A percentile compares a stretch with the other conserved stretches of the same genome.
Evolutionary conservation across 306 rosid species (phyloP).

Genomic region (Gillenia trifoliata): DNA sequence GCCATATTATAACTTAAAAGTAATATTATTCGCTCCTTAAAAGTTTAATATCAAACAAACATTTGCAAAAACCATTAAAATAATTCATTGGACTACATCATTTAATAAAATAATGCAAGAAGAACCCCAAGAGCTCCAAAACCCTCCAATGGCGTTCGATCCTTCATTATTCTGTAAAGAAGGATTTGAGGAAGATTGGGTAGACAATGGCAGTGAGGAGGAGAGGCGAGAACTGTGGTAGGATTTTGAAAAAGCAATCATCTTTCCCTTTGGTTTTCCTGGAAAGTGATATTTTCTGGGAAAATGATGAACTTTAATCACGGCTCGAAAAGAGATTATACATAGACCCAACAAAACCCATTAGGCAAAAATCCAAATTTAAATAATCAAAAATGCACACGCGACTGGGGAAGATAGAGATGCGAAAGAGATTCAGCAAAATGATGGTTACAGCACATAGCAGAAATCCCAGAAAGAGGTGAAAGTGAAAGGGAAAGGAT

Average conservation of each 20-base stretch:
- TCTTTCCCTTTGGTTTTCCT: slow-evolving; percentile 39
- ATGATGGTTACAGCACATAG: neutral
- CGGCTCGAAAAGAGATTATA: no score
- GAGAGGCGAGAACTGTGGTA: slow-evolving; percentile 24
- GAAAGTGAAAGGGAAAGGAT: neutral
- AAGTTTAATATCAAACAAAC: no score
- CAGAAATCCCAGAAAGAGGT: neutral
- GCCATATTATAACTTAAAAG: no score
- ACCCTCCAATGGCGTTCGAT: slow-evolving; percentile 44
- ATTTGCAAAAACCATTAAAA: no score
- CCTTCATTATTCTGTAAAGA: slow-evolving; percentile 66
- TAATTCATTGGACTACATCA: no score
- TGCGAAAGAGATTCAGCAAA: slow-evolving; percentile 8
- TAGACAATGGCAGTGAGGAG: slow-evolving; percentile 17
- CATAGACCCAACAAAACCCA: no score
- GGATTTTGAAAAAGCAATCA: slow-evolving; percentile 23
- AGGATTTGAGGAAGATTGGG: slow-evolving; percentile 42
- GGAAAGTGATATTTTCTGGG: slow-evolving; percentile 52
- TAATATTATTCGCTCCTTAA: no score
- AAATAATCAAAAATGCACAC: neutral
- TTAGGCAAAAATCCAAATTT: neutral
- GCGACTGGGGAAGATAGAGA: neutral
- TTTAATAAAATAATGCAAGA: no score
- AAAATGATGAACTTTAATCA: slow-evolving; percentile 32
- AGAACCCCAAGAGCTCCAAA: slow-evolving; percentile 29